Percentiles rank a stretch among this genome's conserved stretches.
phyloP scores from a whole-genome alignment of 2,329 filamentous ascomycete genomes.

The Zymoseptoria tritici region DNA sequence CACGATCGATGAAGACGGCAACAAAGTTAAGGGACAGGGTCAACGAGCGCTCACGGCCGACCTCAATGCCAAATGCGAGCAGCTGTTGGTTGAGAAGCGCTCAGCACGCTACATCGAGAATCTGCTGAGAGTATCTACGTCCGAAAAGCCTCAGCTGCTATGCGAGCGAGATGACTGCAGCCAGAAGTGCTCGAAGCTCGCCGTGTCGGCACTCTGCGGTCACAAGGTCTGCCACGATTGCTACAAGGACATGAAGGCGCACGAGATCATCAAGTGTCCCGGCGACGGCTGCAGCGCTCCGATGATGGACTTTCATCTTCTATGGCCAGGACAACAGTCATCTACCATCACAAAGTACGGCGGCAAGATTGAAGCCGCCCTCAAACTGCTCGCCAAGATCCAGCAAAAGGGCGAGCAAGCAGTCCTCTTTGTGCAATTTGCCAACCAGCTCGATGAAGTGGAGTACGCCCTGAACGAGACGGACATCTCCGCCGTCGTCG shows the following conservation, averaged over 20 bases:
- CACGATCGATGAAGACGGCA: background rate
- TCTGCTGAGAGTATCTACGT: background rate
- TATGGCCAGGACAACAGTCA: constrained; percentile 33
- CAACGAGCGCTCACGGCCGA: constrained; percentile 3
- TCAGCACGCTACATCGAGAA: constrained; percentile 19
- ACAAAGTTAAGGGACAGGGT: background rate
- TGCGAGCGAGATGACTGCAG: constrained; percentile 9
- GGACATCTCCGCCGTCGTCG: constrained; percentile 30
- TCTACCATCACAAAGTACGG: constrained; percentile 28
- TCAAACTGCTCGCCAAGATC: constrained; percentile 39
- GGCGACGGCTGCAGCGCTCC: constrained; percentile 35
- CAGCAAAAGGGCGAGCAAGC: constrained; percentile 40
- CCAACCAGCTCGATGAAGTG: constrained; percentile 37
- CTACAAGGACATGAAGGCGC: constrained; percentile 14
- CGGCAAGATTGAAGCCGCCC: constrained; percentile 42
- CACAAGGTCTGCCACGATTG: constrained; percentile 45
- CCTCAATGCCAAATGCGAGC: constrained; percentile 14
- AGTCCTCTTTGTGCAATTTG: constrained; percentile 50
- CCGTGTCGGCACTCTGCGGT: constrained; percentile 44
- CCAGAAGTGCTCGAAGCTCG: constrained; percentile 3
- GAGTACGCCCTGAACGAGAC: constrained; percentile 26
- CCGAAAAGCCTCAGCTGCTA: background rate
- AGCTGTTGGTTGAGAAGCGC: constrained; percentile 15
- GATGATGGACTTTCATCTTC: constrained; percentile 34
- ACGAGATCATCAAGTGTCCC: constrained; percentile 31